Percentiles rank a stretch among this genome's conserved stretches.
Evolutionary conservation across 2,329 filamentous ascomycete species (phyloP).

Genomic region (Elsinoe perseae): DNA sequence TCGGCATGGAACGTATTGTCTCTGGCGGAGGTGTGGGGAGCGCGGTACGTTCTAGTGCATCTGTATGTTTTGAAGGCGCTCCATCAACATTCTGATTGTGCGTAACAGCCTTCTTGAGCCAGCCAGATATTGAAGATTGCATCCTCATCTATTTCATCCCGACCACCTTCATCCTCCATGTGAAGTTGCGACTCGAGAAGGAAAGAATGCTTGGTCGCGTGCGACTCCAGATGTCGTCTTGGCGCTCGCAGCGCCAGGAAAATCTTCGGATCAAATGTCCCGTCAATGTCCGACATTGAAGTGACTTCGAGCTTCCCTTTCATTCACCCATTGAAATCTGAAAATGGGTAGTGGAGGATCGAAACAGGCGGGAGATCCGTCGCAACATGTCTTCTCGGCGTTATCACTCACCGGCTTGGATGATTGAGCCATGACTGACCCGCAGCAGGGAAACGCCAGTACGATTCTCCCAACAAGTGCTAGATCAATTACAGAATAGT

Average conservation of each 20-base stretch:
- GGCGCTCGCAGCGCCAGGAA: constrained; percentile 24
- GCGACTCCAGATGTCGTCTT: constrained; percentile 9
- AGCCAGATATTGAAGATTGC: constrained; percentile 41
- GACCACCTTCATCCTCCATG: not conserved
- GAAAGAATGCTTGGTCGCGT: not conserved
- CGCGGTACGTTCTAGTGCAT: not conserved
- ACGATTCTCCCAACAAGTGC: constrained; percentile 70
- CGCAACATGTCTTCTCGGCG: constrained; percentile 57
- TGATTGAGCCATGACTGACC: constrained; percentile 17
- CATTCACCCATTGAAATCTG: constrained; percentile 15
- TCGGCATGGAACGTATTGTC: too few species aligned
- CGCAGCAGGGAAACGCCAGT: constrained; percentile 51
- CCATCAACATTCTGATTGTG: constrained; percentile 24
- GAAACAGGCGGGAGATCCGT: constrained; percentile 44
- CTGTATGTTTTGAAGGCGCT: not conserved
- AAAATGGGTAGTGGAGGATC: constrained; percentile 56
- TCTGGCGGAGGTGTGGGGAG: constrained; percentile 15
- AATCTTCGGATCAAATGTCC: constrained; percentile 23
- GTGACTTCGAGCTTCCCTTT: not conserved
- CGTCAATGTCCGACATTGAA: constrained; percentile 14
- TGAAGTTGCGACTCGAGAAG: not conserved
- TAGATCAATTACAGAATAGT: constrained; percentile 75
- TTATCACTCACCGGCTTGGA: constrained; percentile 25
- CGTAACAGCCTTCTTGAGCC: constrained; percentile 40
- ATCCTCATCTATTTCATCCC: constrained; percentile 26